Evolutionary conservation across 2,329 filamentous ascomycete genomes (phyloP).

Genomic region (Colletotrichum tropicicola): DNA sequence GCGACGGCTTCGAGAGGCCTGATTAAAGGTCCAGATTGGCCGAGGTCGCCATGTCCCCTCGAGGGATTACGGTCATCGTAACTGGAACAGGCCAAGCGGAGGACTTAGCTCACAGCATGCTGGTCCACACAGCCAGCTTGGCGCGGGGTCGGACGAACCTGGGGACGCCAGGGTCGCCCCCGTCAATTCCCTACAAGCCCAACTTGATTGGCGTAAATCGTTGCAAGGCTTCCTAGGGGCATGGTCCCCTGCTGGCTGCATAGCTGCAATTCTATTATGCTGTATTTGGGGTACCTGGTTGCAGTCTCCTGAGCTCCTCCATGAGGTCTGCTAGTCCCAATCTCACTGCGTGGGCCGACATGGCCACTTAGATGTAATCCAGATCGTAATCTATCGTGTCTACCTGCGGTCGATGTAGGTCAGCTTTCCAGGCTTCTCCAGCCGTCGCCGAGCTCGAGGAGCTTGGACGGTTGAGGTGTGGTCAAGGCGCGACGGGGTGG

Average conservation of each 20-base stretch:
- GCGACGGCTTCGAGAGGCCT: background rate
- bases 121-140: constrained; percentile 17
- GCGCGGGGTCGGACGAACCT: constrained; percentile 31
- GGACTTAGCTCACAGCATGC: constrained; percentile 10
- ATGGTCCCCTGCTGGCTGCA: background rate
- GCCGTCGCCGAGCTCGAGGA: background rate
- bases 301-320: no score
- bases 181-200: background rate
- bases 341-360: background rate
- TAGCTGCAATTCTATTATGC: background rate
- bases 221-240: constrained; percentile 1
- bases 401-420: background rate
- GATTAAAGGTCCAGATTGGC: constrained; percentile 11
- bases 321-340: background rate
- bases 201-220: background rate
- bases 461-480: background rate
- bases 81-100: constrained; percentile 19
- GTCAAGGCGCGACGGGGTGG: constrained; percentile 6
- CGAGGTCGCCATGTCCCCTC: background rate
- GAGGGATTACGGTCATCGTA: background rate
- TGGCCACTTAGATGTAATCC: background rate
- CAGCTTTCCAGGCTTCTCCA: background rate
- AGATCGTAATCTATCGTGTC: background rate
- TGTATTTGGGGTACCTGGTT: no score
- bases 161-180: background rate